Conservation (phyloP, 139 green algal species). For the Spirogloea muscicola region DNA sequence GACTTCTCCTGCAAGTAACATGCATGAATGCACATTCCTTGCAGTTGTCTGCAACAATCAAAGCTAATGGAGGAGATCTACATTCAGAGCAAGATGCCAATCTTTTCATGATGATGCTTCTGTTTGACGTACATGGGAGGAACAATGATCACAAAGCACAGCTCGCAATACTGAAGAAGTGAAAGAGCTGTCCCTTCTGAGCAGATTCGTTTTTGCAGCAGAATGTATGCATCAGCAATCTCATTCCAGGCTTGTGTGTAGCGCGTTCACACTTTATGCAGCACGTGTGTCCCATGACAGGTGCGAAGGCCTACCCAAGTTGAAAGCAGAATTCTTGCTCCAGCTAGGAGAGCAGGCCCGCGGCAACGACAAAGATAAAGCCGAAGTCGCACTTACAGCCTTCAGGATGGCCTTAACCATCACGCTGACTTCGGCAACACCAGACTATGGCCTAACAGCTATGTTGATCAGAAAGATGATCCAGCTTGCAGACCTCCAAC, state of each 20-base stretch:
- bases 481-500: conserved; percentile 8
- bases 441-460: conserved; percentile 10
- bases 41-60: too few relatives aligned
- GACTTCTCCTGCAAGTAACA: conserved; percentile 1
- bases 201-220: too few relatives aligned
- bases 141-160: conserved; percentile 12
- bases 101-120: conserved; percentile 31
- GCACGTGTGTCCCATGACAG: too few relatives aligned
- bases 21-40: not conserved
- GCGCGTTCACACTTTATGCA: too few relatives aligned
- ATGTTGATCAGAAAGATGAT: conserved; percentile 19
- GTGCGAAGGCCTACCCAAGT: too few relatives aligned
- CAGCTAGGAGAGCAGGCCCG: conserved; percentile 7
- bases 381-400: conserved; percentile 11
- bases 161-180: conserved; percentile 17
- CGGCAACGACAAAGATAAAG: not conserved
- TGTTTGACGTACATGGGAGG: conserved; percentile 26
- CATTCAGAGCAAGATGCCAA: conserved; percentile 8
- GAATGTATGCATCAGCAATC: too few relatives aligned
- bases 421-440: not conserved
- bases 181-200: too few relatives aligned
- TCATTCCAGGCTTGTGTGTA: too few relatives aligned
- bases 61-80: not conserved
- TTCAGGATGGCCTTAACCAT: conserved; percentile 7
- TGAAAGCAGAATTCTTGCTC: conserved; percentile 29